Evolutionary conservation across 768 basidiomycete genomes (phyloP).

Genomic region (Tulasnella sp.): DNA sequence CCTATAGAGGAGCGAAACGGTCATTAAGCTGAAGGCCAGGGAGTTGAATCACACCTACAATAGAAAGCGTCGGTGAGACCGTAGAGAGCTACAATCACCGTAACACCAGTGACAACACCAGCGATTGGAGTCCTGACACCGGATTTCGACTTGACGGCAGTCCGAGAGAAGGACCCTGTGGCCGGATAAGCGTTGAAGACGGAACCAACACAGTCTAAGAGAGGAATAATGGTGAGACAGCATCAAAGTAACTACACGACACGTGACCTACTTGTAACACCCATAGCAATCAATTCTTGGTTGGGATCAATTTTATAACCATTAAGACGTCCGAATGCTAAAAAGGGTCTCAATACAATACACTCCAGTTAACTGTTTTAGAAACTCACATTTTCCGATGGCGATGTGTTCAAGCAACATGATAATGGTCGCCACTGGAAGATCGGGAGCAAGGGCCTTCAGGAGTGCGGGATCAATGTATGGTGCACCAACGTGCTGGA

Average conservation of each 20-base stretch:
- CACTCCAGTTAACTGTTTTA: not conserved
- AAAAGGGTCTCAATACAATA: not conserved
- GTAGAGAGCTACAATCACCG: slow-evolving; percentile 89
- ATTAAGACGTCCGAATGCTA: slow-evolving; percentile 89
- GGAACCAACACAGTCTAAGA: slow-evolving; percentile 61
- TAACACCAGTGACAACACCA: slow-evolving; percentile 69
- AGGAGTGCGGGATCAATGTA: slow-evolving; percentile 40
- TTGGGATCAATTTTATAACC: slow-evolving; percentile 61
- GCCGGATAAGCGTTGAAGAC: slow-evolving; percentile 89
- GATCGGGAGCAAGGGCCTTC: slow-evolving; percentile 51
- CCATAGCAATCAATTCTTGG: slow-evolving; percentile 76
- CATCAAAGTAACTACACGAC: too few species aligned
- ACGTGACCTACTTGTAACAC: slow-evolving; percentile 51
- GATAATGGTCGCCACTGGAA: slow-evolving; percentile 80
- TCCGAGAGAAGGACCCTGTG: slow-evolving; percentile 97
- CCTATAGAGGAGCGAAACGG: slow-evolving; percentile 16
- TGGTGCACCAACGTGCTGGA: slow-evolving; percentile 36
- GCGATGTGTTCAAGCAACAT: slow-evolving; percentile 91
- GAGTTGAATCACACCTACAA: slow-evolving; percentile 59
- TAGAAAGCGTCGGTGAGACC: slow-evolving; percentile 87
- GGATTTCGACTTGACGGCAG: slow-evolving; percentile 88
- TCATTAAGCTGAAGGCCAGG: slow-evolving; percentile 21
- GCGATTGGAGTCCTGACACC: slow-evolving; percentile 94
- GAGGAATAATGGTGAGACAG: not conserved
- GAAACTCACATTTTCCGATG: slow-evolving; percentile 75